Evolutionary conservation across 306 rosid species (phyloP), one percentile per base, ranked within the genome.

Genomic region (Rosa chinensis): DNA sequence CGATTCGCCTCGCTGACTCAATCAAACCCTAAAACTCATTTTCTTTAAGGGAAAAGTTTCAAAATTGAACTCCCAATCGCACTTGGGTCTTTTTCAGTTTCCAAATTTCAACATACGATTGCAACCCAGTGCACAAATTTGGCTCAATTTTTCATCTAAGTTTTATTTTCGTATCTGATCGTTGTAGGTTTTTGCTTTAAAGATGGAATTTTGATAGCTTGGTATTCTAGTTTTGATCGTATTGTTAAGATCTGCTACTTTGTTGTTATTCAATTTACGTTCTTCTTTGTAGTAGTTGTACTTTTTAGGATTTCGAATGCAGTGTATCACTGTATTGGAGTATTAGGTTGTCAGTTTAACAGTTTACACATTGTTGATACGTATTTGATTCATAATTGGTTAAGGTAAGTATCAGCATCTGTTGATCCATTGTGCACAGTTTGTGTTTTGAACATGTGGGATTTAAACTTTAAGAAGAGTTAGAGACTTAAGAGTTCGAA

Each of bases 221-320:
- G 7, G 23, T 32, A 10, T 72, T 72, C 32, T 10, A 21, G 12
- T 64, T 37, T 6, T 23, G 75, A 25, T 70, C 50, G 4, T 47
- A 25, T 20, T 21, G 39, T 39, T 48, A 76, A 76, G 79, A 76
- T 76, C 79, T 76, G 63, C 44, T 63, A 12, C 79, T 6, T 35
- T 32, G 47, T 35, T 63, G 47, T 66, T 10, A 18, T 11, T 20
- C 8, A 63, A 76, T 17, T 62, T 76, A 61, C 58, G 61, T 50
- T 58, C 0, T 62, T 1, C 7, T 76, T 55, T 45, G n/a, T 18
- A 32, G 10, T 63, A 35, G 8, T n/a, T 63, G 2, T 5, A 6
- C 0, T 9, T 75, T 16, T 23, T 58, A 42, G 44, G 70, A 16
- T 58, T 56, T 8, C 18, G 42, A 66, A 7, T 61, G 47, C 18